phyloP scores from a whole-genome alignment of 352 stramenopile genomes.

The Phytophthora pini region DNA sequence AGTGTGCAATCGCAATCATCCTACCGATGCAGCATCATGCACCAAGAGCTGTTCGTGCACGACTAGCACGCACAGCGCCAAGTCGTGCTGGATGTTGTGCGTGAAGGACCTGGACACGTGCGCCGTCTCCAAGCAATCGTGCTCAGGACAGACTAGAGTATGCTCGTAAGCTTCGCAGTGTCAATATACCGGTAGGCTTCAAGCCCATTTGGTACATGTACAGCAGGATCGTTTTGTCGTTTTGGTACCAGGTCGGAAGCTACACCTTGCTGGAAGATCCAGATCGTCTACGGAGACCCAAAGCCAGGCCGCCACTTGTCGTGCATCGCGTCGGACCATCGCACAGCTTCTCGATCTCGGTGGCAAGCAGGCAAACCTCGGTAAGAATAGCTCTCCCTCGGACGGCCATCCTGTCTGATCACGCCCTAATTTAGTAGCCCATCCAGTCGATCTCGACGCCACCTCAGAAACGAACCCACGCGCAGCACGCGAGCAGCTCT shows the following conservation, averaged over 20 bases:
- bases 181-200: no score
- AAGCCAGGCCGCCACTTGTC: slow-evolving; percentile 29
- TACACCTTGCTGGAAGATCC: slow-evolving; percentile 1
- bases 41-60: slow-evolving; percentile 35
- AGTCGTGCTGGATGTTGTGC: slow-evolving; percentile 64
- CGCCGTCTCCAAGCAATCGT: slow-evolving; percentile 33
- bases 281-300: slow-evolving; percentile 16
- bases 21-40: slow-evolving; percentile 31
- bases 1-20: slow-evolving; percentile 54
- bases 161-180: slow-evolving; percentile 11
- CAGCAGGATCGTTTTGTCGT: slow-evolving; percentile 5
- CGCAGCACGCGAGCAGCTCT: background rate
- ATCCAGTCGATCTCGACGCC: background rate
- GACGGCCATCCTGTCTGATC: slow-evolving; percentile 3
- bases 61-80: slow-evolving; percentile 30
- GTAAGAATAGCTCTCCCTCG: slow-evolving; percentile 23
- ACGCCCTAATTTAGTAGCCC: slow-evolving; percentile 15
- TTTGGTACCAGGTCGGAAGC: slow-evolving; percentile 17
- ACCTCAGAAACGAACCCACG: slow-evolving; percentile 21
- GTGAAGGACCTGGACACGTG: slow-evolving; percentile 49
- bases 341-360: slow-evolving; percentile 13
- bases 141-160: slow-evolving; percentile 37
- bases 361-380: background rate
- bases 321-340: slow-evolving; percentile 26
- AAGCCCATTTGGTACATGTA: background rate